Evolutionary conservation across 2,329 filamentous ascomycete species (phyloP), one percentile per base, ranked within the genome.

Genomic region (Escovopsis weberi): DNA sequence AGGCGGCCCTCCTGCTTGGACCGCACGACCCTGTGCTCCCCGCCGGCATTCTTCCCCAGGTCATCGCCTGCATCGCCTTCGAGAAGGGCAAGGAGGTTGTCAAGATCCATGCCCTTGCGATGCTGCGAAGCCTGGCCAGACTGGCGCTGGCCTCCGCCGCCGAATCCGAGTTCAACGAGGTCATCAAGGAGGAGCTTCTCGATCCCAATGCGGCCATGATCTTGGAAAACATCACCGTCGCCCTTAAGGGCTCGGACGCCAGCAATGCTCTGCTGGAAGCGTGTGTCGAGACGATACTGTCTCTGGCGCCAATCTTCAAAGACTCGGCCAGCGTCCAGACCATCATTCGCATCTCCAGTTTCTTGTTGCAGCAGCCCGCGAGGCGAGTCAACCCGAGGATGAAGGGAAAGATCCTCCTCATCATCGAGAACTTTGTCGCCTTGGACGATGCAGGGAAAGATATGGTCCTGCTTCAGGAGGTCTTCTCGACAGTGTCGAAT

Each of bases 31-130:
- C 53, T 12, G 59, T 59, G 4, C 58, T 68, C 33, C 74, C 81
- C 11, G 60, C 72, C 7, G 73, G 79, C 12, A 67, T 89, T n/a
- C 57, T 96, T 28, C 68, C 68, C 12, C 79, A 80, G 50, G 63
- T 94, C 12, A 75, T 86, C 35, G 78, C 85, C 48, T 83, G 81
- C 51, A 64, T 98, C 26, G 69, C 71, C 4, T 70, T 82, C 6
- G 70, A 75, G 38, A 89, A 83, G 42, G 78, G 84, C 0, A 91
- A 91, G 58, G 84, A 89, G 47, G 81, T 87, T 44, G 88, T 98
- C 43, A 91, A 88, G 55, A 64, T 83, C 1, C 94, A 85, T 56
- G 76, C 88, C 1, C 67, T 98, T 28, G 72, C 78, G 10, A 80
- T 96, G 36, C 60, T 98, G 37, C 72, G 75, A 37, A 82, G 78